Conservation (phyloP, 2,329 filamentous ascomycete genomes). For the Plectosphaerella plurivora region DNA sequence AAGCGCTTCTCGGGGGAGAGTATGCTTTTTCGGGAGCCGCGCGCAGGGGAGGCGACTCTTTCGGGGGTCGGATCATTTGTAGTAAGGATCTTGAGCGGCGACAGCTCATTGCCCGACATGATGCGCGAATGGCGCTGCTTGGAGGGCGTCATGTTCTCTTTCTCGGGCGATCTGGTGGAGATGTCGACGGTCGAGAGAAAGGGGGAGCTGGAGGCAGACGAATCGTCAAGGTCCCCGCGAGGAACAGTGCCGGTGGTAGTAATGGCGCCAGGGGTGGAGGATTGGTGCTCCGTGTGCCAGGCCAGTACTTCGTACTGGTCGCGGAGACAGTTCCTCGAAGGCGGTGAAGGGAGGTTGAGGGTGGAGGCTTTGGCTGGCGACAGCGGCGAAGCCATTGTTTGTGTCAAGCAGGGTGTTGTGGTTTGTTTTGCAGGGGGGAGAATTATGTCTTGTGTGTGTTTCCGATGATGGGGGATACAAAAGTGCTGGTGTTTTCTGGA, state of each 20-base stretch:
- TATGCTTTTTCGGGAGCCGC: constrained; percentile 38
- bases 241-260: constrained; percentile 10
- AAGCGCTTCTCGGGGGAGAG: constrained; percentile 53
- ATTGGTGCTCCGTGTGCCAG: constrained; percentile 15
- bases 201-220: constrained; percentile 17
- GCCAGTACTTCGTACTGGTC: constrained; percentile 29
- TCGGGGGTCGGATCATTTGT: constrained; percentile 16
- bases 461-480: not conserved
- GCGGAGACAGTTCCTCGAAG: constrained; percentile 19
- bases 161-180: not conserved
- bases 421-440: not conserved
- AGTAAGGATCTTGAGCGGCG: constrained; percentile 51
- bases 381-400: constrained; percentile 34
- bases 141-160: constrained; percentile 43
- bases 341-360: constrained; percentile 30
- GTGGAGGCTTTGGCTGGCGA: constrained; percentile 30
- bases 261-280: constrained; percentile 3
- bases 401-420: not conserved
- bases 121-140: constrained; percentile 50
- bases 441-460: not conserved
- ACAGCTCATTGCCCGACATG: constrained; percentile 52
- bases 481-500: not conserved
- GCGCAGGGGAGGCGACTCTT: constrained; percentile 24
- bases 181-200: not conserved
- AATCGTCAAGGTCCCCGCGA: constrained; percentile 12